phyloP scores from a whole-genome alignment of 2,329 filamentous ascomycete genomes.

The Beauveria bassiana region DNA sequence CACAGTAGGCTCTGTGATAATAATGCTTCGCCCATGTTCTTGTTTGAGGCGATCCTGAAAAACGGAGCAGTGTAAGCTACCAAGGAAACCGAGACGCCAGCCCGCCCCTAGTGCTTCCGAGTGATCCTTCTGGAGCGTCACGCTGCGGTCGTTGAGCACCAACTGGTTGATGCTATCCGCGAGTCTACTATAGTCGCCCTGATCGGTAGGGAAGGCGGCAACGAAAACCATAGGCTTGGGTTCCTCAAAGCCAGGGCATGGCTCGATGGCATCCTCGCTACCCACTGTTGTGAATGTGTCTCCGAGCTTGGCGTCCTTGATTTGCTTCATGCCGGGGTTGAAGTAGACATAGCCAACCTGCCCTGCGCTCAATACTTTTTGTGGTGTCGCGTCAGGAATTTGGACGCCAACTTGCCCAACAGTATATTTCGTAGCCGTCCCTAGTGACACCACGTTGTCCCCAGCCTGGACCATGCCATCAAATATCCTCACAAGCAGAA shows the following conservation, averaged over 20 bases:
- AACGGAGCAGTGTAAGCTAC: constrained; percentile 97
- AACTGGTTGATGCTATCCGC: constrained; percentile 94
- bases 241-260: constrained; percentile 88
- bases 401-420: constrained; percentile 97
- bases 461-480: constrained; percentile 78
- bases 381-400: constrained; percentile 79
- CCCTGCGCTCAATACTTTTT: constrained; percentile 73
- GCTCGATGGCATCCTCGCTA: constrained; percentile 65
- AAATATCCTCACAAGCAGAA: constrained; percentile 84
- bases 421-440: constrained; percentile 80
- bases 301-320: constrained; percentile 90
- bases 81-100: constrained; percentile 89
- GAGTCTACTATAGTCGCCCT: constrained; percentile 75
- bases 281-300: constrained; percentile 88
- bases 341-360: constrained; percentile 97
- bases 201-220: constrained; percentile 89
- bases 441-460: constrained; percentile 80
- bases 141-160: constrained; percentile 87
- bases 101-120: constrained; percentile 90
- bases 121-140: constrained; percentile 88
- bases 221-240: constrained; percentile 99
- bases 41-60: constrained; percentile 93
- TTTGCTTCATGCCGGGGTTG: constrained; percentile 96
- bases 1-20: constrained; percentile 93
- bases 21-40: constrained; percentile 89